Base-by-base conservation (phyloP, 257 asterid species). In the Hygrophila difformis region DNA sequence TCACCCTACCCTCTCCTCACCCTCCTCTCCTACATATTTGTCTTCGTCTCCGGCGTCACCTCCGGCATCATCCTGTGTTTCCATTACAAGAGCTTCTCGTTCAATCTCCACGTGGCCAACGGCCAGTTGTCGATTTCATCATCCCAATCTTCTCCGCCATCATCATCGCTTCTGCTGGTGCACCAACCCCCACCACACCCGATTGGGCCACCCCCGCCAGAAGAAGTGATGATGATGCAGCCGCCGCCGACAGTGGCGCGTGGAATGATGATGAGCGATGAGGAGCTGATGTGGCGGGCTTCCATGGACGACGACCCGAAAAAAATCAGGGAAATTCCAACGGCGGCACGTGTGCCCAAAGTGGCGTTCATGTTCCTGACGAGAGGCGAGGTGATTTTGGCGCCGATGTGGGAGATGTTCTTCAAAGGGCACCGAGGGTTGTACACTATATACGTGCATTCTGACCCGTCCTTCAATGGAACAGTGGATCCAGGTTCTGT, bases 281-380 rank as follows among this genome's bases (percentile, higher is more conserved):
- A 67, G 9, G 78, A 84, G 51, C 71, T 87, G 26, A 9, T 78
- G 17, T 70, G 82, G 88, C 61, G 56, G 29, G 93, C 87, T 13
- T 77, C 93, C 10, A 72, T 77, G 78, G 62, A 20, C 33, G 82
- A 79, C 0, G n/a, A n/a, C n/a, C n/a, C n/a, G n/a, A n/a, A n/a
- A n/a, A 61, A 54, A 26, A 56, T 60, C 14, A 34, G 44, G 35
- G 70, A 59, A 13, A n/a, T n/a, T n/a, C 47, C 13, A 12, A 77
- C 82, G 1, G 65, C 55, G 45, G 1, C 31, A 0, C 55, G 62
- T 13, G 66, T 55, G 13, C 75, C 77, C 0, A 81, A 74, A 34
- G 40, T 81, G 1, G 93, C 87, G 4, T 81, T 81, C 69, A 77
- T 81, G 93, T 81, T 77, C 65, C 19, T 81, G 67, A 67, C 79